These are phyloP conservation scores for Neurospora tetraspora DNA, from an alignment of 495 filamentous ascomycete genomes.

Conservation along the genomic window DNA sequence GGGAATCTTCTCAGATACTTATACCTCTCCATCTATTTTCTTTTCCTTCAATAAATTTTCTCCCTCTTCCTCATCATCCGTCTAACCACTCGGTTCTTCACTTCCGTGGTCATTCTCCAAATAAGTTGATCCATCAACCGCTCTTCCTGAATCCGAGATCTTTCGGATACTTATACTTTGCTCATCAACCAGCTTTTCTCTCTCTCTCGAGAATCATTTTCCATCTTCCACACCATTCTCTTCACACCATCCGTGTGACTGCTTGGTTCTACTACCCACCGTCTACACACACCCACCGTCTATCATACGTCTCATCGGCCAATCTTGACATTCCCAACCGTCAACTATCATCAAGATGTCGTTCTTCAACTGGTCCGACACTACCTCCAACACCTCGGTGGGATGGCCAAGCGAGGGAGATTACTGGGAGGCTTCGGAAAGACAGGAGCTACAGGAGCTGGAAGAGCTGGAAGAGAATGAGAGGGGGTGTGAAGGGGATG, in stretches of 20 bases:
- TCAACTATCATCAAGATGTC: too few species aligned
- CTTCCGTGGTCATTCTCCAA: background rate
- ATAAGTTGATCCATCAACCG: background rate
- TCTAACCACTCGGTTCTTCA: background rate
- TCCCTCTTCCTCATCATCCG: background rate
- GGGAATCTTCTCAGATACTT: background rate
- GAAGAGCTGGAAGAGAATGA: too few species aligned
- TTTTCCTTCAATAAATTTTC: background rate
- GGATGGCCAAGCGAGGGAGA: too few species aligned
- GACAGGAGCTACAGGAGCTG: too few species aligned
- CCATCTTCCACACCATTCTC: background rate
- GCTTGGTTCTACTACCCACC: background rate
- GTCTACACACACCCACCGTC: too few species aligned
- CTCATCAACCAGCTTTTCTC: background rate
- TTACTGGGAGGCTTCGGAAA: too few species aligned
- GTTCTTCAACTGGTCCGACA: too few species aligned
- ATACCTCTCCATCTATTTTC: background rate
- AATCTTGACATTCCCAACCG: too few species aligned
- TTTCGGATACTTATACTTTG: background rate
- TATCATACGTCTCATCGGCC: too few species aligned
- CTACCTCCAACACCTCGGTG: too few species aligned
- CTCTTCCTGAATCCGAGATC: background rate
- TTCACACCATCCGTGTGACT: background rate
- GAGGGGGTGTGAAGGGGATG: too few species aligned
- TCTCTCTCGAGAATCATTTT: background rate